Percentiles rank a stretch among this genome's conserved stretches.
Evolutionary conservation across 805 yeast species (phyloP).

Genomic region (Suhomyces sp.): DNA sequence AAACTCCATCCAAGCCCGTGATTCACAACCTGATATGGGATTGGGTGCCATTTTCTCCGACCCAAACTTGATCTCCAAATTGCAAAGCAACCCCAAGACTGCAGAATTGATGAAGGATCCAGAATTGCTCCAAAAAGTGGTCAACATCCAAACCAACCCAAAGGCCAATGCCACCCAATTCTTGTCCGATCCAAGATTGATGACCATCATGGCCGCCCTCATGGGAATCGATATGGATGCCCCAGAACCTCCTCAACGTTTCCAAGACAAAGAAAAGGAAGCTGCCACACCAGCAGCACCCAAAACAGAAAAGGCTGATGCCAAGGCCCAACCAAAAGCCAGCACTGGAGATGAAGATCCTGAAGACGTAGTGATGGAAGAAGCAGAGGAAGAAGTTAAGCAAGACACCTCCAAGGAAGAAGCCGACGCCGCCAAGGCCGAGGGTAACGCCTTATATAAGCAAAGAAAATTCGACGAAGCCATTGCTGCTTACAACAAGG

Average conservation of each 20-base stretch:
- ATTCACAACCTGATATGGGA: constrained; percentile 68
- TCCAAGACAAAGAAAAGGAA: background rate
- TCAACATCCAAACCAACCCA: constrained; percentile 67
- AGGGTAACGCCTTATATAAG: constrained; percentile 87
- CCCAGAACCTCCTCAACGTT: constrained; percentile 7
- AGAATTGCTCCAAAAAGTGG: constrained; percentile 66
- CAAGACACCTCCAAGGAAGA: constrained; percentile 39
- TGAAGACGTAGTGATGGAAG: constrained; percentile 41
- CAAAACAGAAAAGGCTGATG: constrained; percentile 10
- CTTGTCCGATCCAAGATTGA: constrained; percentile 78
- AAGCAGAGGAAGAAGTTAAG: no score
- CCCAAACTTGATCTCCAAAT: constrained; percentile 72
- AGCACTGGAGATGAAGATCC: constrained; percentile 11
- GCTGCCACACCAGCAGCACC: constrained; percentile 4
- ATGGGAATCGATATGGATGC: constrained; percentile 74
- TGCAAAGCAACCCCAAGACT: constrained; percentile 83
- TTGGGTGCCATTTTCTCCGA: constrained; percentile 76
- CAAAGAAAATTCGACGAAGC: constrained; percentile 90
- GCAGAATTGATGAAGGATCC: constrained; percentile 88
- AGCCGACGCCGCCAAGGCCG: constrained; percentile 73
- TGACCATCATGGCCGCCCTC: constrained; percentile 83
- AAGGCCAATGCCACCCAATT: constrained; percentile 67
- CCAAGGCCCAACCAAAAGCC: constrained; percentile 8
- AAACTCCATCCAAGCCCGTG: constrained; percentile 53
- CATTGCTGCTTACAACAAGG: constrained; percentile 78